Evolutionary conservation across 805 yeast species (phyloP), one percentile per base, ranked within the genome.

Genomic region (Maudiozyma turicensis): DNA sequence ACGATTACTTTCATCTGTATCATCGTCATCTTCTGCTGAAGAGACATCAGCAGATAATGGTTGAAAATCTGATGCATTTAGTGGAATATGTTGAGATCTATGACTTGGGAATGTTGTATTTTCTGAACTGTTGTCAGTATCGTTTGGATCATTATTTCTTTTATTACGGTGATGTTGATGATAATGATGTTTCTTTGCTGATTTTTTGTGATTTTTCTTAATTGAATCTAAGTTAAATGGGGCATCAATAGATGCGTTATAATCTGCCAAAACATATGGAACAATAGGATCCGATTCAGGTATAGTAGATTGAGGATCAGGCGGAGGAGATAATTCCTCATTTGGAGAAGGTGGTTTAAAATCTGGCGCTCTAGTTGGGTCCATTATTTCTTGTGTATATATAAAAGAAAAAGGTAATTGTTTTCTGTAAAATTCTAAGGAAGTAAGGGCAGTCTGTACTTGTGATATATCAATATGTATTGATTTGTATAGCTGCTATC

Each of bases 321-420:
- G 70, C 6, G 80, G 76, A 7, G 89, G 88, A 57, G 76, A 77
- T 46, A 76, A 67, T 50, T 78, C 70, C 44, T 78, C 78, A 54
- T 80, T 76, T 48, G 81, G 75, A 13, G 88, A 80, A 0, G 96
- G 95, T 9, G 96, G 95, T 45, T 82, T 80, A 66, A 88, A 90
- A 65, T 88, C 81, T 15, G 96, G 95, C 55, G 89, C 96, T 67
- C 83, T 79, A 4, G 91, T 84, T 26, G 98, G 98, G 64, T 90
- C 98, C 98, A 89, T 89, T 41, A 7, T 44, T 26, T 35, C 38
- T 8, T 9, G 13, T 35, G 4, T 20, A 20, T 20, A 20, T 20
- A 2, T 20, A 20, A 20, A 20, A 20, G 2, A 4, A 20, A 20
- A 20, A 20, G 2, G 26, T 20, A 20, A 3, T 20, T 20, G 26